phyloP scores from a whole-genome alignment of 352 stramenopile genomes.

The Globisporangium parvum region DNA sequence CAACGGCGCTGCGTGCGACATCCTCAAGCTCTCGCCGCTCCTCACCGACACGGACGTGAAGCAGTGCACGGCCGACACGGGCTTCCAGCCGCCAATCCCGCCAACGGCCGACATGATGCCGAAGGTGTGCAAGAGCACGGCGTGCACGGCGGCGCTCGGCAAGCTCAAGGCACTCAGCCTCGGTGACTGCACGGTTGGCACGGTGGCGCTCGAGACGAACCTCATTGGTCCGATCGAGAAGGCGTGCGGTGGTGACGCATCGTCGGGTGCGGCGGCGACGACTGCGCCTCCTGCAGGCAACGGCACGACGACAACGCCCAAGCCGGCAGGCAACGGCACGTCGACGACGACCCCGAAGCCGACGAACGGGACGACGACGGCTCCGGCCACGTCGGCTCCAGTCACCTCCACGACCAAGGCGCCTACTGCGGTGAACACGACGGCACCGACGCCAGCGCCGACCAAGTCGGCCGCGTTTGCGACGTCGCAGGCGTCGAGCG shows the following conservation, averaged over 20 bases:
- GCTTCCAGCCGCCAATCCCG: neutral
- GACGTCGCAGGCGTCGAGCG: neutral
- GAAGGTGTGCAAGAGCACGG: constrained; percentile 1
- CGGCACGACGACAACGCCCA: no score
- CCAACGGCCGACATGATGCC: neutral
- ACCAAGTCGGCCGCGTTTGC: neutral
- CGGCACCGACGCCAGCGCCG: no score
- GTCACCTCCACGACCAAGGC: no score
- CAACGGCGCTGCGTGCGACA: neutral
- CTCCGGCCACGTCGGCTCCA: no score
- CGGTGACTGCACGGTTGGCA: neutral
- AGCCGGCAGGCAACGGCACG: no score
- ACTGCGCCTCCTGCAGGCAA: no score
- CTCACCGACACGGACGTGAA: neutral
- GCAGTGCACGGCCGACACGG: neutral
- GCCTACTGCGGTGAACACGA: no score
- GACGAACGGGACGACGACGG: no score
- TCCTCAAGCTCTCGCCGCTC: neutral
- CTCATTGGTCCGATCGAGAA: constrained; percentile 1
- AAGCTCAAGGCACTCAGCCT: constrained; percentile 1
- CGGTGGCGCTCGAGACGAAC: neutral
- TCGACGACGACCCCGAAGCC: no score
- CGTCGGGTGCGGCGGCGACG: no score
- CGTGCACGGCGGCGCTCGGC: neutral
- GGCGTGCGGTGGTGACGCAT: neutral